These are phyloP conservation scores for Linum usitatissimum DNA, from an alignment of 345 rosid genomes.

Conservation along the genomic window DNA sequence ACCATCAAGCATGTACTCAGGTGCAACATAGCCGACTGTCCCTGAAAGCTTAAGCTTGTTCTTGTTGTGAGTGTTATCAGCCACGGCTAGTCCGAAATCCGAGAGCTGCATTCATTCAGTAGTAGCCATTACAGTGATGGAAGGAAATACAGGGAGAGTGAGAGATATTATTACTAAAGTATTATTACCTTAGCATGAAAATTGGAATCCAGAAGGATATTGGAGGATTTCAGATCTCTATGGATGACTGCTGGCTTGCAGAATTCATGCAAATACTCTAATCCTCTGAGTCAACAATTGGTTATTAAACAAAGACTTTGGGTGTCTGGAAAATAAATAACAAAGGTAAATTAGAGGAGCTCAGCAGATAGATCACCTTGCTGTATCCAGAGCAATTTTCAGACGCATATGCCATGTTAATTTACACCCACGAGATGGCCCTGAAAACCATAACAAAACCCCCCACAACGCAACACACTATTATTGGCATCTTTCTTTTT, in stretches of 20 bases:
- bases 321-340: neutral
- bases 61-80: slow-evolving; percentile 52
- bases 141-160: neutral
- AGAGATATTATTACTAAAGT: neutral
- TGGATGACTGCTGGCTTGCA: slow-evolving; percentile 87
- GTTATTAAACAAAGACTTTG: neutral
- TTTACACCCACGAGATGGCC: slow-evolving; percentile 58
- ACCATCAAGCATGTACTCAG: slow-evolving; percentile 91
- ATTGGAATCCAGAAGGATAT: slow-evolving; percentile 71
- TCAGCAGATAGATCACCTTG: slow-evolving; percentile 37
- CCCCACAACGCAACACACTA: too few relatives aligned
- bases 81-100: slow-evolving; percentile 93
- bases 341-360: neutral
- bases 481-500: too few relatives aligned
- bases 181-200: slow-evolving; percentile 82
- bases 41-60: slow-evolving; percentile 82
- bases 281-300: slow-evolving; percentile 53
- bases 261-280: slow-evolving; percentile 88
- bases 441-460: slow-evolving; percentile 19
- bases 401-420: slow-evolving; percentile 82
- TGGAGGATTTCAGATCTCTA: slow-evolving; percentile 97
- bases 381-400: slow-evolving; percentile 84
- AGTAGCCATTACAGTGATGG: too few relatives aligned
- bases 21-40: slow-evolving; percentile 91
- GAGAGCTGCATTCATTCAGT: slow-evolving; percentile 45